These are phyloP conservation scores for Ilex paraguariensis DNA, from an alignment of 305 asterid genomes.

Conservation along the genomic window DNA sequence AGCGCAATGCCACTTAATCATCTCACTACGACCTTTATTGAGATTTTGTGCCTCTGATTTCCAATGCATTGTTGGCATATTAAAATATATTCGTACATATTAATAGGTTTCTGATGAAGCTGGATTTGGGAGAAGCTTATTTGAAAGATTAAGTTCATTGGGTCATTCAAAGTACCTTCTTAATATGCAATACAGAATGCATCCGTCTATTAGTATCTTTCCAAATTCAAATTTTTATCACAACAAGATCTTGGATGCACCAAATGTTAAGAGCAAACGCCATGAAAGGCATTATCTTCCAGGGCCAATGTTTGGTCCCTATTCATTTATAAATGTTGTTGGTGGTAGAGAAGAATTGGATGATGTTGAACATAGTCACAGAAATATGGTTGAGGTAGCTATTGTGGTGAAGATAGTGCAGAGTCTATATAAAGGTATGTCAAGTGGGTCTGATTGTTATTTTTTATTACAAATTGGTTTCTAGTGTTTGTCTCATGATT, in stretches of 20 bases:
- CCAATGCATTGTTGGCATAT: conserved; percentile 2
- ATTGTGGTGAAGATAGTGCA: conserved; percentile 44
- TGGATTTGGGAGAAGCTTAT: conserved; percentile 74
- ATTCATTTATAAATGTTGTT: conserved; percentile 56
- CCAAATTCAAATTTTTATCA: conserved; percentile 57
- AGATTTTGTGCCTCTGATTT: not conserved
- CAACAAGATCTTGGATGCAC: conserved; percentile 47
- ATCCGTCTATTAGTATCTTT: conserved; percentile 61
- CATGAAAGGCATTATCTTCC: conserved; percentile 32
- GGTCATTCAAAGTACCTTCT: conserved; percentile 59
- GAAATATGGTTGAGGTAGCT: conserved; percentile 73
- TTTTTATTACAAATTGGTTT: too few relatives aligned
- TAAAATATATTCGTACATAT: not conserved
- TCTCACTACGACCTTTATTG: not conserved
- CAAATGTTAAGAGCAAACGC: conserved; percentile 30
- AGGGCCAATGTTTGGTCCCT: conserved; percentile 63
- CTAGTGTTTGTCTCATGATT: too few relatives aligned
- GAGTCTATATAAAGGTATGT: conserved; percentile 49
- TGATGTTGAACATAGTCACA: conserved; percentile 31
- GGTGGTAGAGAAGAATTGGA: conserved; percentile 55
- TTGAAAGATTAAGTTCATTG: conserved; percentile 57
- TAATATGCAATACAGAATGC: conserved; percentile 68
- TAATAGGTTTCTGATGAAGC: conserved; percentile 44
- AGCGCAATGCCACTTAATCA: not conserved
- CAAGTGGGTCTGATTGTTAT: not conserved